A percentile compares a stretch with the other conserved stretches of the same genome.
Conservation (phyloP, 345 rosid genomes). For the Camelina laxa region DNA sequence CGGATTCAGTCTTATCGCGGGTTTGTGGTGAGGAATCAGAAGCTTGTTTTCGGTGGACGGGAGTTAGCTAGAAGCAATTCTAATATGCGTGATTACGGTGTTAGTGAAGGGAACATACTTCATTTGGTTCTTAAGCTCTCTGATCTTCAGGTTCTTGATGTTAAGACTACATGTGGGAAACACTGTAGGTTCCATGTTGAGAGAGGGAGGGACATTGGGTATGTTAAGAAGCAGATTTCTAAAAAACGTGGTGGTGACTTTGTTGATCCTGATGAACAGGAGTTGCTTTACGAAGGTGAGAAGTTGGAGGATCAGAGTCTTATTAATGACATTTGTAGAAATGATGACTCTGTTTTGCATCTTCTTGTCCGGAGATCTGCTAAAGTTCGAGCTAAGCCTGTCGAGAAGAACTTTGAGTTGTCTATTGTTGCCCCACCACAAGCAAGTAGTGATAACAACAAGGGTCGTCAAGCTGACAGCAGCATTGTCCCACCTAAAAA, state of each 20-base stretch:
- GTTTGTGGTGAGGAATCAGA: slow-evolving; percentile 74
- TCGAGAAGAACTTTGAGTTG: slow-evolving; percentile 67
- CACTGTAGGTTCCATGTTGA: slow-evolving; percentile 61
- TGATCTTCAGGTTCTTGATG: slow-evolving; percentile 69
- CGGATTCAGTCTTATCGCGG: slow-evolving; percentile 71
- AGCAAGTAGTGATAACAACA: slow-evolving; percentile 28
- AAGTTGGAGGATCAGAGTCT: slow-evolving; percentile 66
- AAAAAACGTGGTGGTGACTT: slow-evolving; percentile 53
- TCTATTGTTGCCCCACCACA: slow-evolving; percentile 60
- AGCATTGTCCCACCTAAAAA: slow-evolving; percentile 27
- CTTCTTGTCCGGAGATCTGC: slow-evolving; percentile 65
- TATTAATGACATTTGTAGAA: slow-evolving; percentile 59
- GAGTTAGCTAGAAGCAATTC: slow-evolving; percentile 71
- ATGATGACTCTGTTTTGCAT: slow-evolving; percentile 61
- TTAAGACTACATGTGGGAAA: slow-evolving; percentile 60
- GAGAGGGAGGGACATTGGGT: slow-evolving; percentile 69
- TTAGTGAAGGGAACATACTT: slow-evolving; percentile 67
- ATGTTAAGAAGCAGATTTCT: slow-evolving; percentile 67
- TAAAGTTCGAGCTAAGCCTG: slow-evolving; percentile 64
- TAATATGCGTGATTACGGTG: slow-evolving; percentile 72
- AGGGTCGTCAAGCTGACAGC: slow-evolving; percentile 28
- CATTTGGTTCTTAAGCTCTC: slow-evolving; percentile 80
- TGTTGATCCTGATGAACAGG: slow-evolving; percentile 63
- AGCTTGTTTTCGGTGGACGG: slow-evolving; percentile 71
- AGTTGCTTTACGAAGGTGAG: slow-evolving; percentile 70